Conservation (phyloP, 2,329 filamentous ascomycete genomes). For the Xylariaceae sp. region DNA sequence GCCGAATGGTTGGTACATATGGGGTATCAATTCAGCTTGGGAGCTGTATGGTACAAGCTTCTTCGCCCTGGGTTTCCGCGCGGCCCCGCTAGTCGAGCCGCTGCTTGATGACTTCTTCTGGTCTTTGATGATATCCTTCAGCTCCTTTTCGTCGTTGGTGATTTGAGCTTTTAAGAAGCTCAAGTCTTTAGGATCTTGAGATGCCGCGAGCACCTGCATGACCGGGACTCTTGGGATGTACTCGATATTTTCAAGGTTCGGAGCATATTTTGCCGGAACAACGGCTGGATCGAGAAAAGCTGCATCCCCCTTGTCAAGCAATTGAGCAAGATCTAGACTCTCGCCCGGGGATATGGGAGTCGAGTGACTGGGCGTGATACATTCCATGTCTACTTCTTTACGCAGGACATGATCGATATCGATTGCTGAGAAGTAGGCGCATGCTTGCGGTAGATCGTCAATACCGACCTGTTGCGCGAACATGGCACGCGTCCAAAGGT, state of each 20-base stretch:
- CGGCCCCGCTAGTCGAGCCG: slow-evolving; percentile 7
- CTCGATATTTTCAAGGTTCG: slow-evolving; percentile 54
- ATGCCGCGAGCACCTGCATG: slow-evolving; percentile 65
- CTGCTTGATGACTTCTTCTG: slow-evolving; percentile 35
- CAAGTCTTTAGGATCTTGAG: slow-evolving; percentile 40
- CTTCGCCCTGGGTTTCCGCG: slow-evolving; percentile 17
- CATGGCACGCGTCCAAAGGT: slow-evolving; percentile 96
- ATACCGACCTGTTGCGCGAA: slow-evolving; percentile 97
- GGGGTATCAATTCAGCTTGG: slow-evolving; percentile 32
- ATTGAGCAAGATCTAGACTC: slow-evolving; percentile 73
- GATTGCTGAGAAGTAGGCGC: slow-evolving; percentile 92
- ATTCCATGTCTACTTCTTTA: slow-evolving; percentile 98
- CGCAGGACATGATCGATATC: slow-evolving; percentile 94
- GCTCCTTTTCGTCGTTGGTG: slow-evolving; percentile 65
- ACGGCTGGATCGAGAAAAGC: slow-evolving; percentile 67
- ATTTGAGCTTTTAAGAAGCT: slow-evolving; percentile 84
- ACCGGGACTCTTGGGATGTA: slow-evolving; percentile 74
- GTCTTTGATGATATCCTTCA: slow-evolving; percentile 67
- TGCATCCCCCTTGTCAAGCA: slow-evolving; percentile 67
- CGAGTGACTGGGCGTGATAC: slow-evolving; percentile 82
- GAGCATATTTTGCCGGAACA: slow-evolving; percentile 48
- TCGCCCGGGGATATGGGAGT: slow-evolving; percentile 78
- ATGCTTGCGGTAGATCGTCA: slow-evolving; percentile 86
- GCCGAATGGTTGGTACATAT: slow-evolving; percentile 33
- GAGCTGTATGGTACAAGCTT: slow-evolving; percentile 33